Base-by-base conservation (phyloP, 345 rosid genomes). In the Hypericum perforatum region DNA sequence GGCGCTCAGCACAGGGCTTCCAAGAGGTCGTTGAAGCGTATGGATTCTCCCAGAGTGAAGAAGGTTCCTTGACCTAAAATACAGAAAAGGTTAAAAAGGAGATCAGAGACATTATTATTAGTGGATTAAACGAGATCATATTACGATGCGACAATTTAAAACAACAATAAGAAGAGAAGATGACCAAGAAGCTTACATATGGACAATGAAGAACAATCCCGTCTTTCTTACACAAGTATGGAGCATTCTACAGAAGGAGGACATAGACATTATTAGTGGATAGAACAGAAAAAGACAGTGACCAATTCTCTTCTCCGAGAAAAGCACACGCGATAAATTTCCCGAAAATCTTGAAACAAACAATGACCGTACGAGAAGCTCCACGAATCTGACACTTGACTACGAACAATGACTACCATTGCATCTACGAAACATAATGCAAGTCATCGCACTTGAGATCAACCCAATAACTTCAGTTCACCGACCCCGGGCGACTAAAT, bases 1-100 rank as follows among this genome's bases (percentile, higher is more conserved):
- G 89, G n/a, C 89, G 92, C 73, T 89, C 99, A 16, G 97, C 97
- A 58, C 99, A 94, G 63, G 99, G 95, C 74, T 86, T 94, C 99
- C 99, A 94, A 45, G 97, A 94, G 50, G 94, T 89, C 50, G 99
- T 94, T 16, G 99, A 82, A 45, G 99, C 86, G 61, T 62, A 62
- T 41, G 99, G 99, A 76, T 94, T 94, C 67, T 82, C 83, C 99
- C 99, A 94, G 0, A 91, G 95, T 11, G 99, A 94, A 67, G 99
- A 69, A 43, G 86, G 53, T 69, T 94, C 99, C 64, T 89, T 89
- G 16, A 89, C 97, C 99, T 94, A 43, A 41, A 39, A 41, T 32
- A 51, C 3, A 39, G 16, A 10, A 47, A n/a, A 6, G 5, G 37
- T 1, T 14, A 16, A 13, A 13, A 43, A 40, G 6, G 52, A 15